These are phyloP conservation scores for Brachypodium distachyon DNA, from an alignment of 202 grass and related monocot genomes.

Conservation along the genomic window DNA sequence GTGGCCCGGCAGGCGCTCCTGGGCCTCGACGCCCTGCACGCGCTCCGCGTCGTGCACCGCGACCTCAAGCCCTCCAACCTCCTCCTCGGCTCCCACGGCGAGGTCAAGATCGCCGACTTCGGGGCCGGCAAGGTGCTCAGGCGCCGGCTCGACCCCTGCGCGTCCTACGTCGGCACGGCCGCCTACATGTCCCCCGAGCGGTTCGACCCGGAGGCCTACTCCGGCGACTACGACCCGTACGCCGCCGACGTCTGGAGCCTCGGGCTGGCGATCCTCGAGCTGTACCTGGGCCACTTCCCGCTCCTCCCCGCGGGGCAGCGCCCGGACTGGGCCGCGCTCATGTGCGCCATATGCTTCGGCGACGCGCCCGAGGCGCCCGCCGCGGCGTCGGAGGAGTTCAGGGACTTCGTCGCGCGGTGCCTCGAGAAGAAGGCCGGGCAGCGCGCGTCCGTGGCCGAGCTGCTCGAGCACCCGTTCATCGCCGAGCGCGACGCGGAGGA, in stretches of 20 bases:
- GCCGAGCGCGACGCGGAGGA: slow-evolving; percentile 36
- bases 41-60: slow-evolving; percentile 69
- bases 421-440: slow-evolving; percentile 76
- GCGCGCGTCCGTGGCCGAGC: slow-evolving; percentile 70
- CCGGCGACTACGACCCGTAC: slow-evolving; percentile 91
- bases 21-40: slow-evolving; percentile 56
- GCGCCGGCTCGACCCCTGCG: slow-evolving; percentile 65
- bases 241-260: slow-evolving; percentile 95
- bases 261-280: slow-evolving; percentile 65
- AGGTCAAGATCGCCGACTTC: slow-evolving; percentile 63
- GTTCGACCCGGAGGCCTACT: slow-evolving; percentile 73
- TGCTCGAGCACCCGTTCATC: slow-evolving; percentile 80
- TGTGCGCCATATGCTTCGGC: slow-evolving; percentile 93
- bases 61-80: slow-evolving; percentile 60
- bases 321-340: slow-evolving; percentile 91
- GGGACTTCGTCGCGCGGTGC: slow-evolving; percentile 70
- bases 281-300: slow-evolving; percentile 87
- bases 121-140: slow-evolving; percentile 71
- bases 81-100: slow-evolving; percentile 32
- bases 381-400: slow-evolving; percentile 46
- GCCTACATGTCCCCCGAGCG: slow-evolving; percentile 96
- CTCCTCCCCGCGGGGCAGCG: slow-evolving; percentile 74
- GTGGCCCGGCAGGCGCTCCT: slow-evolving; percentile 27
- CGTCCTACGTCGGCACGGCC: slow-evolving; percentile 84
- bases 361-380: slow-evolving; percentile 41